Evolutionary conservation across 768 basidiomycete species (phyloP), one percentile per base, ranked within the genome.

Genomic region (Hygrophoropsis aurantiaca): DNA sequence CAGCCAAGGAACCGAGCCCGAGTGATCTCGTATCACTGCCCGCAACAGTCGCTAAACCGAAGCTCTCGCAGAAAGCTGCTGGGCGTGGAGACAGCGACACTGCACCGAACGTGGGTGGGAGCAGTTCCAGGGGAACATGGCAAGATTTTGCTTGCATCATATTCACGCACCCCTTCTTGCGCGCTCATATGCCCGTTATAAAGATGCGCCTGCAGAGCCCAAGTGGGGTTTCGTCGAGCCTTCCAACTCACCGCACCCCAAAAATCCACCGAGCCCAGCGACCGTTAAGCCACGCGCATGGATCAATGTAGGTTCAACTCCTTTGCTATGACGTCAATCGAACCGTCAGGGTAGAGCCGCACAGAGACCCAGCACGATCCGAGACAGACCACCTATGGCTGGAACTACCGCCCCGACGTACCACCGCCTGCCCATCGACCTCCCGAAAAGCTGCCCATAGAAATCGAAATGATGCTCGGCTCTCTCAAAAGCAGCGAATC

Each of bases 401-500:
- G 16, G 13, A 4, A 13, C 21, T 24, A 13, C 18, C 3, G 4
- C 18, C 13, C 11, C 38, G 24, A n/a, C 7, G 1, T 34, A 6
- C 9, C 27, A 33, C n/a, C n/a, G 33, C 33, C 5, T 9, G 7
- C 6, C 11, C 11, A 4, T 42, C 27, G 13, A 51, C 59, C 46
- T 24, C 68, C 68, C 32, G 44, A 44, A 18, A 41, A 43, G 20
- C 61, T 74, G 42, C 79, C 79, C 2, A 56, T 61, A 6, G 80
- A 80, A 50, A 54, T 79, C 5, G 60, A 68, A 40, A 67, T 66
- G 0, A 53, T 81, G 3, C 44, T 73, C n/a, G 66, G 77, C 27
- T 67, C 73, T n/a, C n/a, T 4, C 74, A 72, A 26, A 44, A 67
- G 4, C 58, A 59, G 7, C 58, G 56, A 26, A 60, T 62, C 5